Evolutionary conservation across 2,329 filamentous ascomycete species (phyloP).

Genomic region (Xylaria hypoxylon): DNA sequence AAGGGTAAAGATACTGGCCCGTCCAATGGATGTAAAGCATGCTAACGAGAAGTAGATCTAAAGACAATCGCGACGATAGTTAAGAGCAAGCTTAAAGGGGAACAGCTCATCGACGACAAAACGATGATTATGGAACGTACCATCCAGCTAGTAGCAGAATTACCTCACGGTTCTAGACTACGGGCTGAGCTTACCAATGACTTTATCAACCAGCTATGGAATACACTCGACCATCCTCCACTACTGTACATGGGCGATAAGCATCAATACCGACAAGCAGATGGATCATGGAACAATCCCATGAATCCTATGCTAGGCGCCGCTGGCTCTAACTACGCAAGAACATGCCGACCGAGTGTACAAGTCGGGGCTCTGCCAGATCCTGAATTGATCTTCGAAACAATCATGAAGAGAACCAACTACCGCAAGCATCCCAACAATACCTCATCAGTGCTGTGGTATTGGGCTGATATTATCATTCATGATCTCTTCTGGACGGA

Average conservation of each 20-base stretch:
- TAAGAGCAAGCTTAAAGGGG: conserved; percentile 71
- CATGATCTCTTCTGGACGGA: conserved; percentile 81
- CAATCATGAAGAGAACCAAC: conserved; percentile 66
- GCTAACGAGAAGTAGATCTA: conserved; percentile 61
- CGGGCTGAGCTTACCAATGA: conserved; percentile 72
- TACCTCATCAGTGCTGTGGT: conserved; percentile 77
- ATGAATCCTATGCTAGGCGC: conserved; percentile 73
- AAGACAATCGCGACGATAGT: conserved; percentile 72
- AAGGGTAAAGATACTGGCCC: conserved; percentile 55
- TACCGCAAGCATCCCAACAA: conserved; percentile 75
- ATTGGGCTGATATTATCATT: conserved; percentile 79
- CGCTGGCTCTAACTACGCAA: conserved; percentile 74
- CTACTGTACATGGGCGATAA: conserved; percentile 72
- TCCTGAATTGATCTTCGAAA: conserved; percentile 71
- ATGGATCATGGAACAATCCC: conserved; percentile 79
- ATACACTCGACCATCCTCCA: conserved; percentile 78
- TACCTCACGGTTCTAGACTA: conserved; percentile 71
- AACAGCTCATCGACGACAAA: conserved; percentile 76
- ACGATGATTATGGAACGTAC: conserved; percentile 81
- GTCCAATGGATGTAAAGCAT: not conserved
- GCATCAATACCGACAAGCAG: conserved; percentile 73
- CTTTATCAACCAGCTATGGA: conserved; percentile 78
- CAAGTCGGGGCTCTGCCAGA: conserved; percentile 76
- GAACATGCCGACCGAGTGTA: conserved; percentile 70
- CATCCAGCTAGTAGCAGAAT: conserved; percentile 75